Conservation (phyloP, 2,329 filamentous ascomycete species). For the Nothopassalora personata region DNA sequence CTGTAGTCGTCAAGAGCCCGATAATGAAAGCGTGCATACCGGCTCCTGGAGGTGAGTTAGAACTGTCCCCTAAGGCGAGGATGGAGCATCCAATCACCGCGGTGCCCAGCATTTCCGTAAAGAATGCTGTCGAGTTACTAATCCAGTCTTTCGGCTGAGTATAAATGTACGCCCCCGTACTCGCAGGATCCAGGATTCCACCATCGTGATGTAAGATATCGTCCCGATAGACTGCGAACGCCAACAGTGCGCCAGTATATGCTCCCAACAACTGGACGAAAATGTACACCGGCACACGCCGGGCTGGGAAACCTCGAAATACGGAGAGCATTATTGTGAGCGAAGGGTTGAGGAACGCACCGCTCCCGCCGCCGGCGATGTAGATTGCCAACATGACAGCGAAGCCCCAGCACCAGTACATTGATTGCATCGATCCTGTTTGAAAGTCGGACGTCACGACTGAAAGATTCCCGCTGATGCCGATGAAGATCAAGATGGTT, state of each 20-base stretch:
- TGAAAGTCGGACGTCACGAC: conserved; percentile 39
- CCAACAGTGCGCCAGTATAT: conserved; percentile 45
- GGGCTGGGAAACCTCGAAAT: conserved; percentile 51
- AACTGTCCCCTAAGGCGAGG: conserved; percentile 33
- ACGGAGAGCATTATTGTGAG: conserved; percentile 39
- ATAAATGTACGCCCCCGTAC: conserved; percentile 25
- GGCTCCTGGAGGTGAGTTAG: conserved; percentile 36
- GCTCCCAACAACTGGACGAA: conserved; percentile 50
- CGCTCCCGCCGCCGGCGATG: conserved; percentile 42
- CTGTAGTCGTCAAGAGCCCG: conserved; percentile 38
- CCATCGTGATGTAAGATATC: conserved; percentile 37
- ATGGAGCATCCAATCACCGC: conserved; percentile 39
- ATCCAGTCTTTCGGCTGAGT: conserved; percentile 27
- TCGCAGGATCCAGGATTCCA: conserved; percentile 23
- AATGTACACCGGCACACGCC: conserved; percentile 48
- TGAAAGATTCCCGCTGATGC: conserved; percentile 25
- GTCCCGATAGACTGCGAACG: conserved; percentile 42
- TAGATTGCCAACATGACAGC: conserved; percentile 47
- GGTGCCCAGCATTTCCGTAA: conserved; percentile 36
- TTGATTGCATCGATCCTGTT: conserved; percentile 20
- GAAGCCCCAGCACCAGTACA: conserved; percentile 47
- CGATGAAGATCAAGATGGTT: conserved; percentile 28
- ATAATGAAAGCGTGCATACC: conserved; percentile 50
- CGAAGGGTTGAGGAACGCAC: conserved; percentile 46
- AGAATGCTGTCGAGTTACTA: conserved; percentile 39